These are phyloP conservation scores for Protomyces inouyei DNA, from an alignment of 1,139 yeast genomes.

Conservation along the genomic window DNA sequence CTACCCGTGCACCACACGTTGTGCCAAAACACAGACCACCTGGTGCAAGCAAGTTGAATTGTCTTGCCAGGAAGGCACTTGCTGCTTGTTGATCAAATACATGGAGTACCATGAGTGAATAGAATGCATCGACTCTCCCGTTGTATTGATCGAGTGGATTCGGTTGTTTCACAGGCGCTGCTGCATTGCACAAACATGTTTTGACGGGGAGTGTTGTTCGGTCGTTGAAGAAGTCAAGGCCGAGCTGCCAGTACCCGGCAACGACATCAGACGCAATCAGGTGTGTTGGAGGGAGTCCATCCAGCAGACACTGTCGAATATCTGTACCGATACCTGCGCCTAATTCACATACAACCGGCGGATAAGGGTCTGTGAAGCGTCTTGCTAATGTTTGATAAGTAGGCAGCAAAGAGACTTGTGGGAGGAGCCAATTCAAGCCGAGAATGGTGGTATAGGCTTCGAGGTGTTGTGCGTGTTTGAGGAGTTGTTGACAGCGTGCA, in stretches of 20 bases:
- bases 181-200: background rate
- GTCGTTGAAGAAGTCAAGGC: background rate
- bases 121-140: background rate
- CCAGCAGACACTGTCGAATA: background rate
- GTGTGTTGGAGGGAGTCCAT: background rate
- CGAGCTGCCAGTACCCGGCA: slow-evolving; percentile 1
- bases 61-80: background rate
- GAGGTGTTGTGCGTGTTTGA: background rate
- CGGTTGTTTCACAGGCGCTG: background rate
- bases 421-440: background rate
- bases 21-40: background rate
- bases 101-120: background rate
- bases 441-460: background rate
- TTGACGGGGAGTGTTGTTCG: background rate
- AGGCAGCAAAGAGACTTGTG: background rate
- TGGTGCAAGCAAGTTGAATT: background rate
- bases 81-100: background rate
- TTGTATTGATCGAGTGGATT: background rate
- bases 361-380: background rate
- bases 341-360: background rate
- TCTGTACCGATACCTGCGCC: background rate
- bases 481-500: background rate
- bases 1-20: background rate
- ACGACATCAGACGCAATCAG: background rate
- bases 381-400: background rate